Percentiles rank a stretch among this genome's conserved stretches.
These are phyloP conservation scores for Carex kokanica DNA, from an alignment of 176 grass and related monocot genomes.

Conservation along the genomic window DNA sequence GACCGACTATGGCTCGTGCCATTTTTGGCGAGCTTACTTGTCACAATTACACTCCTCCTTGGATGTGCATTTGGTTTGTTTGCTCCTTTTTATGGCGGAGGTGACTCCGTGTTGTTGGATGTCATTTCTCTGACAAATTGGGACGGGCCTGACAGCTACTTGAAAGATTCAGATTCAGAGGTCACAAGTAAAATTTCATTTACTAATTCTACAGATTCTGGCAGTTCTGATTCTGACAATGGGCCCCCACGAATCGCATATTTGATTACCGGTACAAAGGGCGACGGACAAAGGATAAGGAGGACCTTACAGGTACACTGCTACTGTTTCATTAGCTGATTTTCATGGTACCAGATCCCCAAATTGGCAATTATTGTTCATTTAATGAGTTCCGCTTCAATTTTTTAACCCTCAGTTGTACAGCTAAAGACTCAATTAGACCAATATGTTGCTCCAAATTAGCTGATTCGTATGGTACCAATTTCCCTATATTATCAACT, in stretches of 20 bases:
- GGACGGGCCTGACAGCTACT: conserved; percentile 26
- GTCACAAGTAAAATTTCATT: background rate
- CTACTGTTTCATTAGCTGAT: background rate
- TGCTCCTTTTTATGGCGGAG: conserved; percentile 37
- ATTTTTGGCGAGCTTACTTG: conserved; percentile 67
- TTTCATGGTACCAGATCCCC: background rate
- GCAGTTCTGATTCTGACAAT: conserved; percentile 28
- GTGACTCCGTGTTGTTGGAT: conserved; percentile 47
- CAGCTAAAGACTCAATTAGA: background rate
- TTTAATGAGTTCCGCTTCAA: background rate
- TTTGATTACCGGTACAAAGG: conserved; percentile 85
- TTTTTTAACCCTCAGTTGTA: background rate
- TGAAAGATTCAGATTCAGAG: conserved; percentile 23
- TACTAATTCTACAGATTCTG: conserved; percentile 23
- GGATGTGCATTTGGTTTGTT: conserved; percentile 65
- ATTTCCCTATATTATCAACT: background rate
- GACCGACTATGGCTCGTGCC: conserved; percentile 85
- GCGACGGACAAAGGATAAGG: conserved; percentile 76
- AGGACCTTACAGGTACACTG: conserved; percentile 50
- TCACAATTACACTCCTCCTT: conserved; percentile 56
- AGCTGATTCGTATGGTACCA: background rate
- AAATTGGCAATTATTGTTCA: background rate
- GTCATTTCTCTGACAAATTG: conserved; percentile 47
- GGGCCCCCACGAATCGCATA: conserved; percentile 80
- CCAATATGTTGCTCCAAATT: background rate